Evolutionary conservation across 345 rosid genomes (phyloP), one percentile per base, ranked within the genome.

Genomic region (Gossypium rotundifolium): DNA sequence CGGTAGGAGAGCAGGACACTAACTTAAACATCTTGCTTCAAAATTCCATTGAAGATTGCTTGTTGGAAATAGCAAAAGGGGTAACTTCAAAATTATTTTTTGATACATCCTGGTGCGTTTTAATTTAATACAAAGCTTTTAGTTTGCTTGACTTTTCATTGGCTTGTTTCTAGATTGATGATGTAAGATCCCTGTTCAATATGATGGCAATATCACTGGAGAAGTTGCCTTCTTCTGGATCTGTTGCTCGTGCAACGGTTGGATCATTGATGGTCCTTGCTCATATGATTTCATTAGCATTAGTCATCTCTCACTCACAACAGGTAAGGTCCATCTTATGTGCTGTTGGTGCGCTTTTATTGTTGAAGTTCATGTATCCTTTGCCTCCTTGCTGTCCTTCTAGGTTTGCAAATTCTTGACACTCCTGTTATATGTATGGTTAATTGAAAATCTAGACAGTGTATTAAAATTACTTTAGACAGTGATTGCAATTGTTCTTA

Each of bases 21-120:
- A 87, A 84, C 74, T 65, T 83, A 29, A 29, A 60, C 79, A 67
- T 84, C 72, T 76, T 76, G 73, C 96, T 95, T 65, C 99, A 91
- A 74, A 90, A 89, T 73, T 83, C 99, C 80, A 91, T 90, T 73
- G 96, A 91, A 88, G 97, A 89, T 83, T 93, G 99, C 83, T 85
- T 95, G 73, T 87, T 88, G 57, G 98, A 95, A 82, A 88, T 91
- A 76, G 92, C 94, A 45, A 91, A 84, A 82, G 97, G 99, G 86
- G 94, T 91, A 87, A 77, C 65, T 33, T 73, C 20, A 52, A 69
- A 65, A 29, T 33, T 18, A 22, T 65, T 63, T 63, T 72, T 27
- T 74, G 10, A 17, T 45, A 23, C 67, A 2, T 68, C 17, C 74
- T 75, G 72, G 13, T 73, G 66, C 23, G 64, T 75, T 73, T 57